Base-by-base conservation (phyloP, 164 flowering plant species). In the Vitis riparia region DNA sequence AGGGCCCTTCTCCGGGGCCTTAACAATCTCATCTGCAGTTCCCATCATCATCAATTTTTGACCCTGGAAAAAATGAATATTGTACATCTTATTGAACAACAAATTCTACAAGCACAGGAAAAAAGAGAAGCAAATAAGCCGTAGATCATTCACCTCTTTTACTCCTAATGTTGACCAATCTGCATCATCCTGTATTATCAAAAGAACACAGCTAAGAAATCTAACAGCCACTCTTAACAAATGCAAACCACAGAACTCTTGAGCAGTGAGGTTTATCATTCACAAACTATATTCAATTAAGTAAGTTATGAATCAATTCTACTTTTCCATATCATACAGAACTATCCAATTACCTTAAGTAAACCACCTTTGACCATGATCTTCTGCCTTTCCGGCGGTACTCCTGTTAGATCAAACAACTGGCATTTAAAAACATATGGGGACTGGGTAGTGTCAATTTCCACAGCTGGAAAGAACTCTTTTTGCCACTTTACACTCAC, bases 1-100 rank as follows among this genome's bases (percentile, higher is more conserved):
- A 63, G 91, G 85, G 19, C 91, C 90, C 82, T 93, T 93, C 80
- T 95, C 99, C 66, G 99, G 98, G 62, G 94, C 93, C 86, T 92
- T 91, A 50, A 86, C 88, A 74, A 90, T 82, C 83, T 95, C 99
- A 80, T 89, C 97, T 3, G 93, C 98, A 56, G 99, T 95, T 76
- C 98, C 99, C 98, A 95, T 89, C 99, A 95, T 95, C 99, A 91
- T 93, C 76, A 95, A 81, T 71, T 81, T 93, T 82, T 93, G 99
- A 75, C 99, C 99, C 99, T 95, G 65, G 4, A 68, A 55, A 66
- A 47, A 58, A 15, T 8, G 11, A 17, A 77, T 44, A 37, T 37
- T 19, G 16, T 47, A 9, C 8, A 61, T 19, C 30, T 56, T 55
- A 8, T 11, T 8, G 44, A 65, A 62, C 2, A 23, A 59, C 27